These are phyloP conservation scores for Kazachstania psychrophila DNA, from an alignment of 805 yeast species.

Conservation along the genomic window DNA sequence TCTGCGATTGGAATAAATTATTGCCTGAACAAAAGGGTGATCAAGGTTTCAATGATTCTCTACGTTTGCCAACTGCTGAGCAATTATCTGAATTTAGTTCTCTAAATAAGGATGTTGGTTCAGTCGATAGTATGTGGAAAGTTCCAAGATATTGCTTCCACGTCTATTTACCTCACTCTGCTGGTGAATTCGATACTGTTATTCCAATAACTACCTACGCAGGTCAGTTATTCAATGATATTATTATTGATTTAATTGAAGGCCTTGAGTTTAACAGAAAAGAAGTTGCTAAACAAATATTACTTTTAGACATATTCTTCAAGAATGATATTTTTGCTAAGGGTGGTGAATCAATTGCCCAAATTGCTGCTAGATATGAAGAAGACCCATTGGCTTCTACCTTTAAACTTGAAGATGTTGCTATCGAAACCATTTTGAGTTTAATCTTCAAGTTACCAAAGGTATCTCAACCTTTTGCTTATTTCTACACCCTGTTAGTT, in stretches of 20 bases:
- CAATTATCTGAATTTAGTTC: constrained; percentile 26
- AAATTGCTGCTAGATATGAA: constrained; percentile 38
- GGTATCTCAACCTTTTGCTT: constrained; percentile 57
- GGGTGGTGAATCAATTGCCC: constrained; percentile 72
- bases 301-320: constrained; percentile 66
- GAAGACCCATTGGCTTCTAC: constrained; percentile 46
- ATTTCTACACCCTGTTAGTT: constrained; percentile 75
- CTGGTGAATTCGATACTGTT: constrained; percentile 55
- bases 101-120: constrained; percentile 35
- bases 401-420: constrained; percentile 86
- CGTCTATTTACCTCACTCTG: constrained; percentile 43
- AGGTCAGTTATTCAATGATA: constrained; percentile 63
- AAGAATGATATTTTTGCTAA: constrained; percentile 53
- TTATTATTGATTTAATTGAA: constrained; percentile 63
- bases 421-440: constrained; percentile 71
- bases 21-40: constrained; percentile 24
- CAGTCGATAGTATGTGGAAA: constrained; percentile 60
- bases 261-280: constrained; percentile 82
- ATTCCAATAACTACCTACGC: constrained; percentile 44
- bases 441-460: constrained; percentile 68
- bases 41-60: constrained; percentile 28
- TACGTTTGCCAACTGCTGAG: constrained; percentile 32
- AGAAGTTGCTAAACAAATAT: constrained; percentile 76
- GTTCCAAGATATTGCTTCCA: constrained; percentile 53
- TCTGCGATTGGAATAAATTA: constrained; percentile 34